Evolutionary conservation across 1,284 basidiomycete genomes (phyloP).

Genomic region (Cutaneotrichosporon cutaneum): DNA sequence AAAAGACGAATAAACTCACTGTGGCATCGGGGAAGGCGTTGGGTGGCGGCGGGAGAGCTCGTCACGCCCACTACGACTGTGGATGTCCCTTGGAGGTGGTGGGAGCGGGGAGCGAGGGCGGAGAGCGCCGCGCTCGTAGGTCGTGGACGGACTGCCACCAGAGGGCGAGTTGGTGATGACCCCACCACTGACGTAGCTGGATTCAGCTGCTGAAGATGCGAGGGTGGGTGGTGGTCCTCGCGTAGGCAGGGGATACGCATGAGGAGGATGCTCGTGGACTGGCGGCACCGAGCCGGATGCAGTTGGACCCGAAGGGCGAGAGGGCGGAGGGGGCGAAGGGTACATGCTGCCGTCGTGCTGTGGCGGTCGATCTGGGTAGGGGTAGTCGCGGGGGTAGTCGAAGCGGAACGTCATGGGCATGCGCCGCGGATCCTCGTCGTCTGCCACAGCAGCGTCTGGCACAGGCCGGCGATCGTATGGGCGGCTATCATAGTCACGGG

Average conservation of each 20-base stretch:
- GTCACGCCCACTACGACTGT: neutral
- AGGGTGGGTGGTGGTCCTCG: neutral
- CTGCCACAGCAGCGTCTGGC: neutral
- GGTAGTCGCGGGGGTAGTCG: slow-evolving; percentile 3
- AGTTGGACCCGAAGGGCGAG: neutral
- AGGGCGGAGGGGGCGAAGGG: neutral
- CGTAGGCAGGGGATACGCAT: neutral
- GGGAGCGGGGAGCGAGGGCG: neutral
- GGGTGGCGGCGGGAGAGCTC: neutral
- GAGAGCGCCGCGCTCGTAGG: neutral
- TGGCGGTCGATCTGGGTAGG: neutral
- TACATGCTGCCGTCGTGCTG: neutral
- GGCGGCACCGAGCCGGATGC: neutral
- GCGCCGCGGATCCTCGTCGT: slow-evolving; percentile 1
- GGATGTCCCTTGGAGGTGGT: neutral
- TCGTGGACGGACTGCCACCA: neutral
- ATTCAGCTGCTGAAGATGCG: neutral
- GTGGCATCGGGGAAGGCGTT: neutral
- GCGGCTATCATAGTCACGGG: slow-evolving; percentile 2
- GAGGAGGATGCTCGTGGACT: neutral
- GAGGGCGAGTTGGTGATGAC: neutral
- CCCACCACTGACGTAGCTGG: no score
- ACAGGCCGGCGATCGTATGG: neutral
- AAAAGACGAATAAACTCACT: neutral
- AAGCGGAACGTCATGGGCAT: neutral